A percentile compares a stretch with the other conserved stretches of the same genome.
Conservation (phyloP, 2,329 filamentous ascomycete genomes). For the Penicillium glabrum region DNA sequence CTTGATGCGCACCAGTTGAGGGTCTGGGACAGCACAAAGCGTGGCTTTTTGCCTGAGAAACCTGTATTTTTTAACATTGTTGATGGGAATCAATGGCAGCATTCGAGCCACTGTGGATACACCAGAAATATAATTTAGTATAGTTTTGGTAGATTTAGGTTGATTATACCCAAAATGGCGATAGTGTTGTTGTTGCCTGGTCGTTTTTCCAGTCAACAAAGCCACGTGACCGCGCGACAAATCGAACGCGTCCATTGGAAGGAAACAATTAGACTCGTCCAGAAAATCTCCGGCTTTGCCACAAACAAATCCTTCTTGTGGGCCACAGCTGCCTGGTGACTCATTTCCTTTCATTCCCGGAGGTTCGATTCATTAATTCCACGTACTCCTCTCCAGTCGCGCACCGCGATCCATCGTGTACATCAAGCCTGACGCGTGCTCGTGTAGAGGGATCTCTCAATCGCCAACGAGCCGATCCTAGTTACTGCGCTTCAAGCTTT, state of each 20-base stretch:
- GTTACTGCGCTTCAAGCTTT: not conserved
- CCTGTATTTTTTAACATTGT: not conserved
- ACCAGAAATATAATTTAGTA: not conserved
- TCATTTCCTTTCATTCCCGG: not conserved
- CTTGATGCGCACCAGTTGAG: not conserved
- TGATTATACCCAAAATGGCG: not conserved
- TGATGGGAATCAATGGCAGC: not conserved
- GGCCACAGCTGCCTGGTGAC: conserved; percentile 5
- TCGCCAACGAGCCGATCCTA: not conserved
- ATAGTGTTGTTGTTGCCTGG: conserved; percentile 8
- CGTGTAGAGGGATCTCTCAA: not conserved
- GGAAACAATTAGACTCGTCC: not conserved
- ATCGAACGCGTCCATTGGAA: conserved; percentile 30
- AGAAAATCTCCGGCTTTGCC: conserved; percentile 17
- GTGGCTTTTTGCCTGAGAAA: not conserved
- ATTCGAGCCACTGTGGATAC: not conserved
- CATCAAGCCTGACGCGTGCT: not conserved
- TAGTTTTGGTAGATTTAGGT: not conserved
- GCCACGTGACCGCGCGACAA: conserved; percentile 40
- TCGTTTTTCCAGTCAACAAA: not conserved
- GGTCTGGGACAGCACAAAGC: not conserved
- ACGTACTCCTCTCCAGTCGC: not conserved
- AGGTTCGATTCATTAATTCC: not conserved
- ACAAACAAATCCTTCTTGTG: conserved; percentile 12
- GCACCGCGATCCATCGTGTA: not conserved